Evolutionary conservation across 2,329 filamentous ascomycete species (phyloP).

Genomic region (Botryotinia narcissicola): DNA sequence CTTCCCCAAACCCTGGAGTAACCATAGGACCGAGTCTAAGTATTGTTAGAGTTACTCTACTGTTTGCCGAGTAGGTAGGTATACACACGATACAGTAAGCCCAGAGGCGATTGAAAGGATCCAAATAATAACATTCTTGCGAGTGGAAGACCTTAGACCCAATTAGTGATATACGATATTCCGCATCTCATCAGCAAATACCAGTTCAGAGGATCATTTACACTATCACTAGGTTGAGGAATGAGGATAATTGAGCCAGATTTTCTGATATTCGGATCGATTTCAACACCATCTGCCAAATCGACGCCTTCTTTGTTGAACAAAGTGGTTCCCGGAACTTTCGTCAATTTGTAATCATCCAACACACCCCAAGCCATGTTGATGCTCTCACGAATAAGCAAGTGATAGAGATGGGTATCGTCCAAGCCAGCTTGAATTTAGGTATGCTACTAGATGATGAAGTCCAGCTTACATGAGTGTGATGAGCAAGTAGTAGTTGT

Average conservation of each 20-base stretch:
- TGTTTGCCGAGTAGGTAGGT: not conserved
- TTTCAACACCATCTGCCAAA: not conserved
- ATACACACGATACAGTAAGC: not conserved
- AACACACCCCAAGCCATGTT: not conserved
- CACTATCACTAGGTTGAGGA: not conserved
- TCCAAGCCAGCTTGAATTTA: not conserved
- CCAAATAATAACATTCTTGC: not conserved
- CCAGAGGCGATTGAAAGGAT: not conserved
- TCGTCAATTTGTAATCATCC: not conserved
- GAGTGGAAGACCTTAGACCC: not conserved
- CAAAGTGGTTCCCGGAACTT: not conserved
- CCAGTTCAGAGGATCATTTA: not conserved
- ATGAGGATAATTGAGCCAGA: not conserved
- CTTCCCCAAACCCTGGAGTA: not conserved
- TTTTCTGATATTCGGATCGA: not conserved
- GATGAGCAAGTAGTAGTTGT: not conserved
- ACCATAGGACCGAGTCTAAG: not conserved
- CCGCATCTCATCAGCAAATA: not conserved
- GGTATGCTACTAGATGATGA: not conserved
- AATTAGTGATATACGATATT: not conserved
- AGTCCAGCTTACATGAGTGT: not conserved
- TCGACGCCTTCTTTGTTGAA: not conserved
- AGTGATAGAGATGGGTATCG: not conserved
- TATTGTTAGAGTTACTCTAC: not conserved
- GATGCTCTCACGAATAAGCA: not conserved